Evolutionary conservation across 2,329 filamentous ascomycete genomes (phyloP).

Genomic region (Diaporthe citri): DNA sequence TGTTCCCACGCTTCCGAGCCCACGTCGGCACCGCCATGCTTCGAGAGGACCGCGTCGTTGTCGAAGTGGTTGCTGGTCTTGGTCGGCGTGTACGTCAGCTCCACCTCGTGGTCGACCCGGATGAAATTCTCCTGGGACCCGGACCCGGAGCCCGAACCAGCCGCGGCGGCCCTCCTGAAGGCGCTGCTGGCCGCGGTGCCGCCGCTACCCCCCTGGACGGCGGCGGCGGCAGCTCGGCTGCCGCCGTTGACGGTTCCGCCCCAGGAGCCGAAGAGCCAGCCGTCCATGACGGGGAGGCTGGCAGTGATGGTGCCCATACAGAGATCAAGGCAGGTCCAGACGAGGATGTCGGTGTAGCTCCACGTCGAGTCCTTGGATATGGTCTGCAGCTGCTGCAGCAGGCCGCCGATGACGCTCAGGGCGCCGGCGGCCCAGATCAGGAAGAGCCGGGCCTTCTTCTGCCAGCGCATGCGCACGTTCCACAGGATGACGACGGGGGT

Average conservation of each 20-base stretch:
- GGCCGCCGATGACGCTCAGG: constrained; percentile 48
- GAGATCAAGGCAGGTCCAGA: constrained; percentile 51
- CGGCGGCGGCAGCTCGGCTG: neutral
- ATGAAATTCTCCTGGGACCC: constrained; percentile 18
- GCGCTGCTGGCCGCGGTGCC: constrained; percentile 5
- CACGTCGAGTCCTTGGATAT: constrained; percentile 43
- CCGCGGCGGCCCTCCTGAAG: constrained; percentile 13
- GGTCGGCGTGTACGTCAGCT: constrained; percentile 21
- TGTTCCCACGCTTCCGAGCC: constrained; percentile 9
- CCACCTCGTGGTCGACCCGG: constrained; percentile 19
- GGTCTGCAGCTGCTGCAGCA: constrained; percentile 47
- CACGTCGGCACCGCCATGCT: neutral
- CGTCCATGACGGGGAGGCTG: constrained; percentile 51
- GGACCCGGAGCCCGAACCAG: neutral
- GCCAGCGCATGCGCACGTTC: constrained; percentile 48
- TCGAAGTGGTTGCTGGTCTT: constrained; percentile 2
- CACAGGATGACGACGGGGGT: constrained; percentile 52
- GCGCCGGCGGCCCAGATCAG: constrained; percentile 50
- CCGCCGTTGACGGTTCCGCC: constrained; percentile 9
- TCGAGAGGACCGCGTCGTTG: neutral
- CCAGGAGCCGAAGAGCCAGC: constrained; percentile 35
- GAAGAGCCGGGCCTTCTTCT: constrained; percentile 49
- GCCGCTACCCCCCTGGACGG: neutral
- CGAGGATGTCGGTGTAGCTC: constrained; percentile 46
- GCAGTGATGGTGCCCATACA: constrained; percentile 49